These are phyloP conservation scores for Aureococcus anophagefferens DNA, from an alignment of 108 stramenopile genomes.

Conservation along the genomic window DNA sequence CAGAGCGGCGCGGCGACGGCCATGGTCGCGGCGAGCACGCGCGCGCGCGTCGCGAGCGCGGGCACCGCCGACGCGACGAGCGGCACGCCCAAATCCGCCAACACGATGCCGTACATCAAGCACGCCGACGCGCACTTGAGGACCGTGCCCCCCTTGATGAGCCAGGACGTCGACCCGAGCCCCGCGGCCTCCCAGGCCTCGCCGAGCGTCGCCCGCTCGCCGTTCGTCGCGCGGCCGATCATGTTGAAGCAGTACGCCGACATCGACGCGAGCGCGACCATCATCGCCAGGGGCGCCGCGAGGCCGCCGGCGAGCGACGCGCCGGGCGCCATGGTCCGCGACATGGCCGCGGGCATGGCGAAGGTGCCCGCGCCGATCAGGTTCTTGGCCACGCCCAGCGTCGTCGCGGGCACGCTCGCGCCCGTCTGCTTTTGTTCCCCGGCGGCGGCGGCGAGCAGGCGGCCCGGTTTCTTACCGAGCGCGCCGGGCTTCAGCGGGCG, in stretches of 20 bases:
- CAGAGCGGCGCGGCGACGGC: slow-evolving; percentile 78
- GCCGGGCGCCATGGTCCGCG: slow-evolving; percentile 82
- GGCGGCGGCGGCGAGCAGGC: too few species aligned
- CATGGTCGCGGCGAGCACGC: slow-evolving; percentile 20
- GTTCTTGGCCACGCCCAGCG: slow-evolving; percentile 76
- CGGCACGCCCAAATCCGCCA: slow-evolving; percentile 73
- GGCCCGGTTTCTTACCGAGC: too few species aligned
- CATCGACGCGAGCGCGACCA: too few species aligned
- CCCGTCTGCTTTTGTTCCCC: too few species aligned
- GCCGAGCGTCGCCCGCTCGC: slow-evolving; percentile 68
- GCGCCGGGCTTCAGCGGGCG: too few species aligned
- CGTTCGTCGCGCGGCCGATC: slow-evolving; percentile 68
- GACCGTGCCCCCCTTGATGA: slow-evolving; percentile 71
- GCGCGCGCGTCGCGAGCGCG: slow-evolving; percentile 1
- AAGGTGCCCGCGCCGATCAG: slow-evolving; percentile 82
- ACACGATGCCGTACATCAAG: slow-evolving; percentile 84
- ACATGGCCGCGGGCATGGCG: slow-evolving; percentile 76
- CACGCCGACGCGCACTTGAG: slow-evolving; percentile 74
- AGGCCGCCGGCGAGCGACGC: slow-evolving; percentile 65
- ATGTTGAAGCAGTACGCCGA: slow-evolving; percentile 83
- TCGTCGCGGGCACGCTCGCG: slow-evolving; percentile 24
- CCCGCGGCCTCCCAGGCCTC: slow-evolving; percentile 87
- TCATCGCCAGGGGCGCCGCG: slow-evolving; percentile 61
- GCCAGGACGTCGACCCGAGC: slow-evolving; percentile 49
- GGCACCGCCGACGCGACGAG: slow-evolving; percentile 55